These are phyloP conservation scores for Neurospora discreta DNA, from an alignment of 495 filamentous ascomycete genomes.

Conservation along the genomic window DNA sequence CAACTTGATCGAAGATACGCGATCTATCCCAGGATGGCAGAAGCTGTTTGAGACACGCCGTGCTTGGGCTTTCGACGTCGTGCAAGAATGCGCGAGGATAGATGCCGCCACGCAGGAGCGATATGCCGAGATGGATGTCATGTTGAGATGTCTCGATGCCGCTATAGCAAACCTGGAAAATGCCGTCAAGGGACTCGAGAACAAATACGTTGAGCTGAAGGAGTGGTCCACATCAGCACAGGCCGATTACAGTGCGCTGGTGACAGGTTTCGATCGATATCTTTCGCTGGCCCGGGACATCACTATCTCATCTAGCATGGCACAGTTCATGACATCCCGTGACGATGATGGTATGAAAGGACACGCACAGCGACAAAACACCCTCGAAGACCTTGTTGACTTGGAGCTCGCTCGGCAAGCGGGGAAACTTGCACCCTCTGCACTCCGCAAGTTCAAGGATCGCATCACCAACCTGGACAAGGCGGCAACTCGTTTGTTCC, in stretches of 20 bases:
- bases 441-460: conserved; percentile 33
- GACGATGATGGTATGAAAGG: conserved; percentile 31
- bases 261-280: conserved; percentile 58
- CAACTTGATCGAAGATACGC: conserved; percentile 60
- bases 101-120: conserved; percentile 36
- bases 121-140: conserved; percentile 56
- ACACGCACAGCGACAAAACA: conserved; percentile 28
- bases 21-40: conserved; percentile 71
- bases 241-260: conserved; percentile 55
- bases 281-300: conserved; percentile 52
- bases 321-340: conserved; percentile 42
- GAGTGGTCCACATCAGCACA: conserved; percentile 59
- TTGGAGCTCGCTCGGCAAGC: conserved; percentile 53
- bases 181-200: conserved; percentile 61
- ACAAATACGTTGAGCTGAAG: conserved; percentile 61
- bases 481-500: conserved; percentile 32
- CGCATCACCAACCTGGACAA: conserved; percentile 38
- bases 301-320: conserved; percentile 39
- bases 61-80: conserved; percentile 61
- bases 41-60: conserved; percentile 62
- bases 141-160: conserved; percentile 61
- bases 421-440: conserved; percentile 36
- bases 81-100: conserved; percentile 50
- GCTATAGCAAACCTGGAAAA: conserved; percentile 71
- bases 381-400: conserved; percentile 65